Conservation (phyloP, 108 stramenopile genomes). For the Nitzschia inconspicua region DNA sequence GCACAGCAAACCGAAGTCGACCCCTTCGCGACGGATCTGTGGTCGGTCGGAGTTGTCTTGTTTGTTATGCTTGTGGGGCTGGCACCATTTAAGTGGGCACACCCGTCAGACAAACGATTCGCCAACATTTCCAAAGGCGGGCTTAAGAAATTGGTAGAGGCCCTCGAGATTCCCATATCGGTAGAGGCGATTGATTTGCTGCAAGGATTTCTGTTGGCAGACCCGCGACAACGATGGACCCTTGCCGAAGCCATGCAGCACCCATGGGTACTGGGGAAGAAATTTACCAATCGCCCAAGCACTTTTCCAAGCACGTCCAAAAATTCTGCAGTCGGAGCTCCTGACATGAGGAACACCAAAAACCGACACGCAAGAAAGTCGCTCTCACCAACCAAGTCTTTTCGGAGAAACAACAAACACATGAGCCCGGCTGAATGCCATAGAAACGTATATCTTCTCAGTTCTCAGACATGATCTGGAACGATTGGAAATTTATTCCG, state of each 20-base stretch:
- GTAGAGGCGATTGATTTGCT: conserved; percentile 62
- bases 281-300: neutral
- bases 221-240: conserved; percentile 64
- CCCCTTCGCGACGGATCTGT: conserved; percentile 82
- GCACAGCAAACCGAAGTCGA: conserved; percentile 45
- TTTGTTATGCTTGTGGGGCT: conserved; percentile 77
- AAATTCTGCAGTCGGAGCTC: no score
- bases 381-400: no score
- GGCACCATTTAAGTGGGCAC: conserved; percentile 64
- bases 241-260: conserved; percentile 68
- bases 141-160: conserved; percentile 34
- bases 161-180: conserved; percentile 44
- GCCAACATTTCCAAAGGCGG: conserved; percentile 46
- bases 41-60: conserved; percentile 79
- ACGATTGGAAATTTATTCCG: no score
- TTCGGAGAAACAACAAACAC: no score
- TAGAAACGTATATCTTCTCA: no score
- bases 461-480: no score
- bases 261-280: conserved; percentile 63
- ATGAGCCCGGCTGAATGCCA: no score
- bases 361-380: no score
- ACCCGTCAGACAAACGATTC: conserved; percentile 58
- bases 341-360: no score
- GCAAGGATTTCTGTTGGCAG: conserved; percentile 70
- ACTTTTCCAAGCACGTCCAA: conserved; percentile 2